Evolutionary conservation across 2,329 filamentous ascomycete genomes (phyloP), one percentile per base, ranked within the genome.

Genomic region (Monilinia aucupariae): DNA sequence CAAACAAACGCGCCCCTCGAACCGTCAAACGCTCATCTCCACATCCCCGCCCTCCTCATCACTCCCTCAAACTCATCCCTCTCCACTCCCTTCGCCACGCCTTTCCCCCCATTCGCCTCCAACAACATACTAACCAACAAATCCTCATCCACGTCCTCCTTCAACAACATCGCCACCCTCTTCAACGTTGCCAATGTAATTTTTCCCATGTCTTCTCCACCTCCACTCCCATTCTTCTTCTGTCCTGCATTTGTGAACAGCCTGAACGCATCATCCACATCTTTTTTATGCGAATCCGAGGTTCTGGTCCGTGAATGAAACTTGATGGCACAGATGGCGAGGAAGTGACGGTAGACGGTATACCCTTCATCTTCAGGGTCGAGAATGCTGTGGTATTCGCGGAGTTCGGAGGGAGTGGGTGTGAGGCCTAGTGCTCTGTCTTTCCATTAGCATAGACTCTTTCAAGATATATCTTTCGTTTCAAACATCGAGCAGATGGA

Each of bases 121-220:
- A 92, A 79, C 64, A 99, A 88, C 94, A 99, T 99, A 78, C 97
- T 92, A 77, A 85, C 85, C 72, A 99, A 78, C 72, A 96, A 77
- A 55, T 91, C 87, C 71, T 97, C 94, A 64, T 85, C 84, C 30
- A 96, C 87, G 66, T 87, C 91, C 76, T 96, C 91, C 76, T 91
- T 90, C 70, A 99, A 77, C 70, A 91, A 84, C 69, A 84, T 85
- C 49, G 92, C 92, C 61, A 97, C 87, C 71, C 88, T 82, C 72
- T 85, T 84, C 73, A 99, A 77, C 76, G 96, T 89, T 20, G 82
- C 82, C 34, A 97, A 72, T 2, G 89, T 94, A 68, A 99, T 96
- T n/a, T 84, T 84, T 2, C 82, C 54, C 41, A 58, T 47, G 13
- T 47, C 80, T 25, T 79, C 74, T 37, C 68, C 66, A 41, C 45